Base-by-base conservation (phyloP, 768 basidiomycete species). In the Naganishia friedmannii region DNA sequence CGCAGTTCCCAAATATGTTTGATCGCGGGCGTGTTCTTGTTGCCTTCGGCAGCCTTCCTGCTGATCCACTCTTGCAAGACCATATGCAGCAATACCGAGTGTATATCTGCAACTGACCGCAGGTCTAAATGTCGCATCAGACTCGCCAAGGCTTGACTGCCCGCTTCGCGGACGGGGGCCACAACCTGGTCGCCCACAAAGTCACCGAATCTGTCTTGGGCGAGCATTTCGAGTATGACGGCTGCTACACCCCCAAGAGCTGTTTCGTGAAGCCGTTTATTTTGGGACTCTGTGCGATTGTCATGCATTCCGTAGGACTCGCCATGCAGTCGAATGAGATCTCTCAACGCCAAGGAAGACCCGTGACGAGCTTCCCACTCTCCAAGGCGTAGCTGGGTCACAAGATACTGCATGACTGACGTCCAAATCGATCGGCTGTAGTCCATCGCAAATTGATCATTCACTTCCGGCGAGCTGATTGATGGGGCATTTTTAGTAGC, bases 191-290 rank as follows among this genome's bases (percentile, higher is more conserved):
- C 96, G 0, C 93, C 91, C 42, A 96, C 88, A 77, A 94, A 99
- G 81, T 99, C 96, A 2, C 94, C 93, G 75, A 99, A 99, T n/a
- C 96, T 88, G 79, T 99, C 96, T 29, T 97, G 84, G 37, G 95
- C 90, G 72, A 98, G 90, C 10, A 98, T 88, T 74, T 89, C 90
- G 2, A 98, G 86, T 63, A 96, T 86, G 74, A 89, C 89, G 12
- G 91, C 87, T 1, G 92, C 89, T 19, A 98, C 82, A 69, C 89
- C 21, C 3, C 77, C 68, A 6, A 81, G 73, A 1, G 48, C 4
- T 13, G 67, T 45, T 46, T 73, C 56, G 10, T 56, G 69, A 26
- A 55, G 26, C 26, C n/a, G 53, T 13, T 31, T n/a, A 60, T 74
- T 74, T 31, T 56, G 42, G 8, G 48, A 12, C 13, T 29, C 29